A percentile compares a stretch with the other conserved stretches of the same genome.
Evolutionary conservation across 495 filamentous ascomycete species (phyloP).

Genomic region (Penicillium chermesinum): DNA sequence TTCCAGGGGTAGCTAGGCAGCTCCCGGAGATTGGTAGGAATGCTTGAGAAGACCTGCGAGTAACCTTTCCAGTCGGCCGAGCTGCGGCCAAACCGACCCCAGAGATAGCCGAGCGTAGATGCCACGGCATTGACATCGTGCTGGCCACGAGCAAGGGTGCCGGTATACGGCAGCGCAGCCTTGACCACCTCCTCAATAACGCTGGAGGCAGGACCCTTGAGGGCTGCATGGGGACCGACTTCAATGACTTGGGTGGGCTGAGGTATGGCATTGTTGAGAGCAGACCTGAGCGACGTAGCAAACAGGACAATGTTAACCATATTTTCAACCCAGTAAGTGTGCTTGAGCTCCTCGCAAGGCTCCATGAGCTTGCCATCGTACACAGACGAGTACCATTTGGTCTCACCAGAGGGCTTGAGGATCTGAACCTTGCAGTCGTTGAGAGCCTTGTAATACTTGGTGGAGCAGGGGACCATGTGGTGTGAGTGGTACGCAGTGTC

Average conservation of each 20-base stretch:
- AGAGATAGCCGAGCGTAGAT: too few species aligned
- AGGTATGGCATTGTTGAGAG: conserved; percentile 1
- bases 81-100: too few species aligned
- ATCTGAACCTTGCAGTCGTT: conserved; percentile 9
- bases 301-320: conserved; percentile 4
- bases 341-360: not conserved
- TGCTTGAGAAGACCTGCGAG: too few species aligned
- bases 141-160: conserved; percentile 26
- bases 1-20: conserved; percentile 49
- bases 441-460: conserved; percentile 32
- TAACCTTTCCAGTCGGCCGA: too few species aligned
- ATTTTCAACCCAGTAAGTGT: conserved; percentile 11
- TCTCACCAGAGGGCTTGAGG: not conserved
- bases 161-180: conserved; percentile 30
- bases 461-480: conserved; percentile 31
- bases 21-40: too few species aligned
- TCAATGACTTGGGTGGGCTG: conserved; percentile 39
- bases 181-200: conserved; percentile 13
- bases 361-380: conserved; percentile 5
- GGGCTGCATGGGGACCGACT: conserved; percentile 47
- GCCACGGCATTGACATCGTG: too few species aligned
- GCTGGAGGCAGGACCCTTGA: conserved; percentile 32
- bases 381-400: conserved; percentile 8
- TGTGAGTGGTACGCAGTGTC: conserved; percentile 31
- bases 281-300: not conserved